Evolutionary conservation across 2,329 filamentous ascomycete species (phyloP).

Genomic region (Colletotrichum acutatum): DNA sequence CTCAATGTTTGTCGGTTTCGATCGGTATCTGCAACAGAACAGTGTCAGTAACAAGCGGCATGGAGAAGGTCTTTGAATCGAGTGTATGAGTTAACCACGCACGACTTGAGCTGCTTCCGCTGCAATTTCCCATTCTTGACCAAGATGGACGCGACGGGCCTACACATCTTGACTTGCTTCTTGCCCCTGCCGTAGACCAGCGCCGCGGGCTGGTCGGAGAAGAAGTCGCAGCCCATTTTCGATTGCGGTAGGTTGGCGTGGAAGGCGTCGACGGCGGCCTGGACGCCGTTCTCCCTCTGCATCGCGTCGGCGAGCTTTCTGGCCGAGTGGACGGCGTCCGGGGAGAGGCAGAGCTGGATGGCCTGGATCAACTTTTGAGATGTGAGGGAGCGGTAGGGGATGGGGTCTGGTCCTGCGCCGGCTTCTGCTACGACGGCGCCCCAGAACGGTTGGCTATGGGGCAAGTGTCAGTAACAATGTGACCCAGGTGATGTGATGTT

Average conservation of each 20-base stretch:
- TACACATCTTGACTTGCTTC: constrained; percentile 40
- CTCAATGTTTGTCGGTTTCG: constrained; percentile 31
- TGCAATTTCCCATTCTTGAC: constrained; percentile 26
- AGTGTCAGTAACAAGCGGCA: neutral
- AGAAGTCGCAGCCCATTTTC: constrained; percentile 32
- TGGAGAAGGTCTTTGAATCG: neutral
- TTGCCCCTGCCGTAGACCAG: constrained; percentile 5
- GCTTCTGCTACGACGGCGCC: constrained; percentile 33
- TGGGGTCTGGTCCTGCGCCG: constrained; percentile 30
- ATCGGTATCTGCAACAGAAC: neutral
- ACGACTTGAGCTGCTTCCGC: constrained; percentile 23
- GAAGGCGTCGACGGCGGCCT: constrained; percentile 26
- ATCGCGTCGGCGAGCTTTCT: constrained; percentile 27
- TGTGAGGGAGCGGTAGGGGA: constrained; percentile 30
- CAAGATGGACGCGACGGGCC: constrained; percentile 23
- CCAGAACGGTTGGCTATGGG: constrained; percentile 32
- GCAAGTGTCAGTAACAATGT: neutral
- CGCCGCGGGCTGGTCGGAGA: constrained; percentile 25
- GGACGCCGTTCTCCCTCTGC: constrained; percentile 26
- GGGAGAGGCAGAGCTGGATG: constrained; percentile 16
- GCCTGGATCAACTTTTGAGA: constrained; percentile 30
- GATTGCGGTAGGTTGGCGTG: constrained; percentile 25
- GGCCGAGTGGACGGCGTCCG: constrained; percentile 20
- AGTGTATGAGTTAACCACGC: neutral
- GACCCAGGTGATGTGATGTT: too few species aligned